Evolutionary conservation across 2,329 filamentous ascomycete genomes (phyloP), one percentile per base, ranked within the genome.

Genomic region (Beauveria varroae): DNA sequence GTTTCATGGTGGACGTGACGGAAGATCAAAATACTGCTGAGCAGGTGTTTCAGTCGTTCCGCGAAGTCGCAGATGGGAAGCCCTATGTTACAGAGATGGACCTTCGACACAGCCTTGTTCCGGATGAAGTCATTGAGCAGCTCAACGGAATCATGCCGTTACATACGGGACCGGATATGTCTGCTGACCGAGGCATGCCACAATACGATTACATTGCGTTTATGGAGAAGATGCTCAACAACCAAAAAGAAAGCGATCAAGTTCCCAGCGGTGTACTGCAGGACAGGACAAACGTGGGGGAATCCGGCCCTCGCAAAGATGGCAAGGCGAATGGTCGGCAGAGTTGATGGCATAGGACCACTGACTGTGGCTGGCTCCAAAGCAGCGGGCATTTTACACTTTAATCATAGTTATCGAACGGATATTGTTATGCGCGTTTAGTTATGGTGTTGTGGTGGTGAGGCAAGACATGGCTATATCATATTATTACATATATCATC

Each of bases 11-110:
- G 53, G 91, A 96, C 68, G 95, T 97, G 55, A 99, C 95, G 14
- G 95, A 99, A 76, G 95, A 99, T 72, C 95, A 99, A 77, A 97
- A 99, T 74, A 97, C 93, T 4, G 95, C 95, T 14, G 95, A 98
- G 75, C 95, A 99, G 74, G 95, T 99, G 5, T 98, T 95, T 79
- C 93, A 99, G 77, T 96, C 90, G 65, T 99, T 99, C 84, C 86
- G 88, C 62, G 95, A 99, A 76, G 95, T 99, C 51, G 95, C 95
- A 20, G 95, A 99, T 77, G 95, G 95, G 66, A 99, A 99, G 81
- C 93, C 93, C 12, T 99, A 99, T 73, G 95, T 99, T 46, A 99
- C 95, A 5, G 95, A 99, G 77, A 89, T 99, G 79, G 95, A 99
- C 73, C 83, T 99, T 62, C 86, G 93, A 63, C 95, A 99, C 75